Conservation (phyloP, 495 filamentous ascomycete genomes). For the Aspergillus steynii region DNA sequence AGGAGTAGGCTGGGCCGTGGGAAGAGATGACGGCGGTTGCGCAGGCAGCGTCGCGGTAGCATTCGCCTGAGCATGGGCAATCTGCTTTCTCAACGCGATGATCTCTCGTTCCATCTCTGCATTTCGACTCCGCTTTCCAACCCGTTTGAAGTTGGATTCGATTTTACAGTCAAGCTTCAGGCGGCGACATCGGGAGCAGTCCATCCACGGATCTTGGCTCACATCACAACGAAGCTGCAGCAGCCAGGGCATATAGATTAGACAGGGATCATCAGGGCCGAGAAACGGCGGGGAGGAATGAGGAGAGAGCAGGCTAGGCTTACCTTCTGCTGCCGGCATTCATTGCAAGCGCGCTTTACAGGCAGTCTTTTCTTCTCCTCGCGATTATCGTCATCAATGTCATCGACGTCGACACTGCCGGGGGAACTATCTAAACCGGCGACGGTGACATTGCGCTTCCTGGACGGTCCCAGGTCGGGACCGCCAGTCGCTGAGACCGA, state of each 20-base stretch:
- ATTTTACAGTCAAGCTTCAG: constrained; percentile 88
- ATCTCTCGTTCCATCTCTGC: constrained; percentile 83
- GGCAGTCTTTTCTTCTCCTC: constrained; percentile 68
- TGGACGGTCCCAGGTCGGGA: constrained; percentile 35
- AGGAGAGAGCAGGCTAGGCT: constrained; percentile 17
- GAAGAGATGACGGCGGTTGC: constrained; percentile 51
- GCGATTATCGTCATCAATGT: constrained; percentile 60
- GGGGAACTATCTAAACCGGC: constrained; percentile 65
- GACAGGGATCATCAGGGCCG: background rate
- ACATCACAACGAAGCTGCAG: constrained; percentile 85
- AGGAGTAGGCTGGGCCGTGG: constrained; percentile 50
- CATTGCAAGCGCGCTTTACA: constrained; percentile 89
- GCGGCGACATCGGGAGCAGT: constrained; percentile 82
- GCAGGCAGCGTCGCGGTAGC: constrained; percentile 42
- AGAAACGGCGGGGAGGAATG: background rate
- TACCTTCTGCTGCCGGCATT: constrained; percentile 95
- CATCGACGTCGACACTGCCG: constrained; percentile 67
- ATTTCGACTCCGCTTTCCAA: constrained; percentile 87
- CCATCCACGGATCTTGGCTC: constrained; percentile 76
- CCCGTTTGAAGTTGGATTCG: constrained; percentile 89
- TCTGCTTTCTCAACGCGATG: constrained; percentile 65
- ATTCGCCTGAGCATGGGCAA: constrained; percentile 50
- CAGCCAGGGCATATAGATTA: background rate
- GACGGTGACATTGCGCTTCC: constrained; percentile 47
- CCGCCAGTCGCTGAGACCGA: constrained; percentile 33